A percentile compares a stretch with the other conserved stretches of the same genome.
Conservation (phyloP, 345 rosid genomes). For the Populus euphratica region DNA sequence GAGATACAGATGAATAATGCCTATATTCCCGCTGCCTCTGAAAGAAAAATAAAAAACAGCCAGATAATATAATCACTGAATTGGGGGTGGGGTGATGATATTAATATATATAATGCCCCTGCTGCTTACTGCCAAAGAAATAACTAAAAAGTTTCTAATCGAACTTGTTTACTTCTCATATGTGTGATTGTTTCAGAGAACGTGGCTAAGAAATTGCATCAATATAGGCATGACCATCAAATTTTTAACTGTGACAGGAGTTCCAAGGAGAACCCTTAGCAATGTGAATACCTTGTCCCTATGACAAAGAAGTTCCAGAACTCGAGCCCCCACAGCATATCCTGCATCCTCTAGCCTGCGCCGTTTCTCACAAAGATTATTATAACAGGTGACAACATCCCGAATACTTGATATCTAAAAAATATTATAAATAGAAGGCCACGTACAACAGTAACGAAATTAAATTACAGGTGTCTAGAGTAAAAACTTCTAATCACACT, state of each 20-base stretch:
- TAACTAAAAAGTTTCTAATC: background rate
- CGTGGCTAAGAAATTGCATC: background rate
- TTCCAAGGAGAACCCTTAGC: background rate
- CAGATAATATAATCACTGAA: background rate
- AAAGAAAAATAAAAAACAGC: background rate
- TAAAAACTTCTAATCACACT: conserved; percentile 2
- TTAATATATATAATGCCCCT: background rate
- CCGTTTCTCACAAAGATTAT: conserved; percentile 6
- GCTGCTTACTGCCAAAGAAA: background rate
- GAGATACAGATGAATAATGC: background rate
- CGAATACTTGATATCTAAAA: background rate
- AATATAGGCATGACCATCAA: background rate
- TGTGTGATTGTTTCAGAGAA: background rate
- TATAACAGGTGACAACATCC: background rate
- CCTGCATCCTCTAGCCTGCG: conserved; percentile 95
- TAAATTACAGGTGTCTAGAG: background rate
- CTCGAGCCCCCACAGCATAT: conserved; percentile 83
- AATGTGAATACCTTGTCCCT: conserved; percentile 60
- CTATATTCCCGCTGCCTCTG: background rate
- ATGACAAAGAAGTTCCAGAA: conserved; percentile 86
- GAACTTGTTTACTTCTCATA: background rate
- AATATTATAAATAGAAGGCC: background rate
- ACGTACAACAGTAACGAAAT: background rate
- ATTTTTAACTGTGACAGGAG: background rate
- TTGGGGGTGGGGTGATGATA: background rate